phyloP scores from a whole-genome alignment of 805 yeast genomes.

The Candida piceae region DNA sequence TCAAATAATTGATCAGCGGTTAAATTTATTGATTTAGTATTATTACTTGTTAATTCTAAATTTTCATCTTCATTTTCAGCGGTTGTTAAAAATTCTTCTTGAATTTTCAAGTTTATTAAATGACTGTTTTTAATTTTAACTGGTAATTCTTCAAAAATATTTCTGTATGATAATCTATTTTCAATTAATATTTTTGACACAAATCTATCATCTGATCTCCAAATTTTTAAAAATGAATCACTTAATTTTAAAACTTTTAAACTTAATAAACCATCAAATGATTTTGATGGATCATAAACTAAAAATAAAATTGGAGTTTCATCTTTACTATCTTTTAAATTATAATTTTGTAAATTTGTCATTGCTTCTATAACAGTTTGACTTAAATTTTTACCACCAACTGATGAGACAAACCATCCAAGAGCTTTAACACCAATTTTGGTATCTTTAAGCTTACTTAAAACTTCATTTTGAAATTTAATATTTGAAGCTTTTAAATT shows the following conservation, averaged over 20 bases:
- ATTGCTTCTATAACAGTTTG: conserved; percentile 64
- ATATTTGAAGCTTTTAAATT: conserved; percentile 52
- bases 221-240: conserved; percentile 48
- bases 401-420: conserved; percentile 78
- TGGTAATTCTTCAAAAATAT: conserved; percentile 69
- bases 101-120: conserved; percentile 40
- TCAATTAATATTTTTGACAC: conserved; percentile 57
- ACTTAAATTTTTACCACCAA: conserved; percentile 65
- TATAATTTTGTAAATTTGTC: conserved; percentile 49
- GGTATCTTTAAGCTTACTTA: conserved; percentile 54
- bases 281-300: conserved; percentile 66
- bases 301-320: conserved; percentile 42
- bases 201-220: conserved; percentile 52
- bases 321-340: conserved; percentile 24
- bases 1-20: conserved; percentile 60
- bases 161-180: conserved; percentile 56
- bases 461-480: conserved; percentile 63
- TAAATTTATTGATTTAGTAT: conserved; percentile 36
- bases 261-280: conserved; percentile 56
- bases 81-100: conserved; percentile 17
- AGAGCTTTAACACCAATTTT: conserved; percentile 65
- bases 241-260: conserved; percentile 68
- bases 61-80: conserved; percentile 18
- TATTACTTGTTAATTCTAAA: conserved; percentile 35
- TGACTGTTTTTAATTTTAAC: conserved; percentile 62